A percentile compares a stretch with the other conserved stretches of the same genome.
phyloP scores from a whole-genome alignment of 441 rosid species.

The Gossypium aridum region DNA sequence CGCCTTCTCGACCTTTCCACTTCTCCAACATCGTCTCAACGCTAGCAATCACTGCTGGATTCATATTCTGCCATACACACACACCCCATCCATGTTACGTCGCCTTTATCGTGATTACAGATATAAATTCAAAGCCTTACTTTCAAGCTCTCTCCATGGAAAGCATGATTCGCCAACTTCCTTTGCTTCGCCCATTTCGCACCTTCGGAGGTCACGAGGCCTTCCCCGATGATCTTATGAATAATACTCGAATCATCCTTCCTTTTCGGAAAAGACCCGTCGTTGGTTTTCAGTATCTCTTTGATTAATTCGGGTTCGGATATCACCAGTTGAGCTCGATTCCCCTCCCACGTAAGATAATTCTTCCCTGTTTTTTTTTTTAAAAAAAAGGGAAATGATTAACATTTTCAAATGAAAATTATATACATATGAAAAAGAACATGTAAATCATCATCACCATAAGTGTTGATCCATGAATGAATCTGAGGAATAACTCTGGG shows the following conservation, averaged over 20 bases:
- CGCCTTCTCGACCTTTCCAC: slow-evolving; percentile 27
- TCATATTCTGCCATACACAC: slow-evolving; percentile 16
- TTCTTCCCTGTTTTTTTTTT: slow-evolving; percentile 18
- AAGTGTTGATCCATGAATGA: slow-evolving; percentile 18
- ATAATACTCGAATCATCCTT: neutral
- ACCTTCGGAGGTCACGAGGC: slow-evolving; percentile 20
- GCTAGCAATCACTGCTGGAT: slow-evolving; percentile 28
- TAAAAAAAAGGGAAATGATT: no score
- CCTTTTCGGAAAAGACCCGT: slow-evolving; percentile 4
- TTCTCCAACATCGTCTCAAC: slow-evolving; percentile 31
- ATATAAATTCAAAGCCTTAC: slow-evolving; percentile 3
- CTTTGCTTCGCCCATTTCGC: slow-evolving; percentile 30
- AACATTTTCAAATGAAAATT: neutral
- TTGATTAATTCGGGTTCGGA: slow-evolving; percentile 23
- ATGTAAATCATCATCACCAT: slow-evolving; percentile 18
- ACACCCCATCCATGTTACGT: no score
- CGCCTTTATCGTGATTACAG: no score
- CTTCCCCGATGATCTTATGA: slow-evolving; percentile 25
- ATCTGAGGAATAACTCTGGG: slow-evolving; percentile 25
- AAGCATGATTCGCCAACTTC: slow-evolving; percentile 30
- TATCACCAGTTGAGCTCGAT: slow-evolving; percentile 18
- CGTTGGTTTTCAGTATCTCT: slow-evolving; percentile 24
- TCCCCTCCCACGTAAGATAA: slow-evolving; percentile 27
- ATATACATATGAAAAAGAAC: neutral
- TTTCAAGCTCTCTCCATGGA: slow-evolving; percentile 26